Base-by-base conservation (phyloP, 1,284 basidiomycete species). In the Papiliotrema flavescens region DNA sequence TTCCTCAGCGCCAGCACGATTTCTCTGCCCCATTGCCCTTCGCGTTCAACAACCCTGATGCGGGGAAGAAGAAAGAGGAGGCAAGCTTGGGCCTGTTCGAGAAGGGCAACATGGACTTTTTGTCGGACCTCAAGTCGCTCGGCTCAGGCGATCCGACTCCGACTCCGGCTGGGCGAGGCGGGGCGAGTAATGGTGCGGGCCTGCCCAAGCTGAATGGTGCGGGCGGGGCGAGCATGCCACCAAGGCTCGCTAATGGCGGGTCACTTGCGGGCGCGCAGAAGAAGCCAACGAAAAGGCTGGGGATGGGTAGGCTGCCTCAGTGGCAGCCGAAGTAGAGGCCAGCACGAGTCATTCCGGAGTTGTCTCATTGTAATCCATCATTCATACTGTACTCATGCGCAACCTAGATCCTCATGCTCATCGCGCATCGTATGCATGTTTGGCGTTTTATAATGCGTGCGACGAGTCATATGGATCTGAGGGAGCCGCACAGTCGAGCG, bases 1-100 rank as follows among this genome's bases (percentile, higher is more conserved):
- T 35, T 17, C 35, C 53, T 13, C 45, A 48, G 34, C 40, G 65
- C 1, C 64, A 69, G 49, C 63, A 61, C 37, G 59, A 71, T 34
- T 59, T 72, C 8, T 68, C 70, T 2, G 62, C 57, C 13, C 62
- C 69, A 3, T 34, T 73, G 8, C 73, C 73, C 9, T 76, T 75
- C 55, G 66, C 65, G 0, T 75, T 73, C 47, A 64, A 57, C n/a
- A 52, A 45, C 11, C 28, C 19, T 15, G 51, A 15, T 4, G 35
- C 28, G 28, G 28, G 28, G 5, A 32, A 20, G 3, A 48, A 48
- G 40, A 49, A 42, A 28, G 42, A 35, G 15, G 61, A 61, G 14
- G 54, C 63, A 8, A 59, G 56, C 32, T 51, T 74, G 11, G 62
- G 63, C 3, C 54, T 60, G 5, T 73, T 73, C 43, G 61, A 65